phyloP scores from a whole-genome alignment of 495 filamentous ascomycete species.

The Amphirosellinia nigrospora region DNA sequence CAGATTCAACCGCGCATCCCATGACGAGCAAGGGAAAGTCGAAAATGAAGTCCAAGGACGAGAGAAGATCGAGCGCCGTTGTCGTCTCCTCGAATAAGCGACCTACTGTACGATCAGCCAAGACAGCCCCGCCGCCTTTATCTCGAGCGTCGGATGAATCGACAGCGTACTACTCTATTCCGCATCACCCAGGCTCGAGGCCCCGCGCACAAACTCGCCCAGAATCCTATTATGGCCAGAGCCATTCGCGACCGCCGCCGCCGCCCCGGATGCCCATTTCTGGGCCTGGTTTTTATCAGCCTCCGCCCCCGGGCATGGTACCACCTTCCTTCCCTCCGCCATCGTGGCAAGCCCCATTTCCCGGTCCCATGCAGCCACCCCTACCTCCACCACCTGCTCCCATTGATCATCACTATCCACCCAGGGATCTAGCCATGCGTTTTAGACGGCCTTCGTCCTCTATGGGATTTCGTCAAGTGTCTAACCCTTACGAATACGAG shows the following conservation, averaged over 20 bases:
- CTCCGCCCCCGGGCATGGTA: slow-evolving; percentile 32
- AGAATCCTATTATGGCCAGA: slow-evolving; percentile 46
- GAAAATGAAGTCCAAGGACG: slow-evolving; percentile 33
- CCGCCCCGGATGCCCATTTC: slow-evolving; percentile 38
- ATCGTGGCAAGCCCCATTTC: slow-evolving; percentile 23
- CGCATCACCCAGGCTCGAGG: slow-evolving; percentile 41
- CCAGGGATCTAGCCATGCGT: slow-evolving; percentile 42
- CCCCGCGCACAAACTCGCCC: slow-evolving; percentile 50
- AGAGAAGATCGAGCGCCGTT: slow-evolving; percentile 34
- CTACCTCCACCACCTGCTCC: slow-evolving; percentile 35
- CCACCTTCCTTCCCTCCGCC: slow-evolving; percentile 32
- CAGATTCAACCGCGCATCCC: slow-evolving; percentile 50
- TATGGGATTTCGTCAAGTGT: slow-evolving; percentile 46
- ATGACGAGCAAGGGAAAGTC: slow-evolving; percentile 36
- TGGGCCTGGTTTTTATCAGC: slow-evolving; percentile 36
- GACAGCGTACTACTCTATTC: slow-evolving; percentile 47
- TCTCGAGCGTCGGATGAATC: slow-evolving; percentile 44
- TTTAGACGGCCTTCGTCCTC: slow-evolving; percentile 50
- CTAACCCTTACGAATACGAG: slow-evolving; percentile 42
- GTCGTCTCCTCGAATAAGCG: slow-evolving; percentile 33
- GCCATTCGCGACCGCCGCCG: slow-evolving; percentile 39
- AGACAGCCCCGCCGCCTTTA: slow-evolving; percentile 32
- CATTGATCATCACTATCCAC: slow-evolving; percentile 34
- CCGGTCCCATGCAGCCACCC: slow-evolving; percentile 27
- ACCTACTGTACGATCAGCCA: slow-evolving; percentile 32